These are phyloP conservation scores for Forsythia viridissima DNA, from an alignment of 257 asterid species.

Conservation along the genomic window DNA sequence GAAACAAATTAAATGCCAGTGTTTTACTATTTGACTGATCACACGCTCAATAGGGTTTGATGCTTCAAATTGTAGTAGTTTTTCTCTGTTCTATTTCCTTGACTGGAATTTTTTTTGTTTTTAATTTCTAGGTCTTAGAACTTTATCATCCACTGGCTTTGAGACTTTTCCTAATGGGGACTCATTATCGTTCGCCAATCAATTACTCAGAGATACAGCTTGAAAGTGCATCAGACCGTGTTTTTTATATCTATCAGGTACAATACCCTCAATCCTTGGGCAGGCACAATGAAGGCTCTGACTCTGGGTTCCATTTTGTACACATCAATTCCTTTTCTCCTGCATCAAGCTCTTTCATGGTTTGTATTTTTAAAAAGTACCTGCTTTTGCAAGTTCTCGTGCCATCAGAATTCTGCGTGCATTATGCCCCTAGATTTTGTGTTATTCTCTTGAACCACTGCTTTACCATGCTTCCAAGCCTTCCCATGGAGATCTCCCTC, in stretches of 20 bases:
- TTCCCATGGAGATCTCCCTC: neutral
- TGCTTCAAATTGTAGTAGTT: constrained; percentile 12
- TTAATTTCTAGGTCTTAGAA: constrained; percentile 68
- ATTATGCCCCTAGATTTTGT: neutral
- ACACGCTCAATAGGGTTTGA: neutral
- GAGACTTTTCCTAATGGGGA: constrained; percentile 79
- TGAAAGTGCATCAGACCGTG: constrained; percentile 92
- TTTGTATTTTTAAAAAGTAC: neutral
- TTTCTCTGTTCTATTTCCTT: neutral
- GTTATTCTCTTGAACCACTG: neutral
- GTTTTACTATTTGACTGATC: neutral
- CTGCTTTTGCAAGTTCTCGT: constrained; percentile 13
- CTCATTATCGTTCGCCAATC: constrained; percentile 94
- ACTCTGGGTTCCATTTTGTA: neutral
- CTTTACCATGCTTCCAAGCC: neutral
- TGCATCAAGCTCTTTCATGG: constrained; percentile 13
- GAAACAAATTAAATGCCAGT: neutral
- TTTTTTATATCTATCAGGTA: constrained; percentile 92
- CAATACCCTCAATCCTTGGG: constrained; percentile 9
- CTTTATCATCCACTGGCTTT: constrained; percentile 90
- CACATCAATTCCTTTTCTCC: neutral
- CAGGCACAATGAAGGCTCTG: constrained; percentile 7
- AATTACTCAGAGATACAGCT: constrained; percentile 82
- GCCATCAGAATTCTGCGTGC: neutral
- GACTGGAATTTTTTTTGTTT: constrained; percentile 1